phyloP scores from a whole-genome alignment of 257 asterid species.

The Solanum sitiens region DNA sequence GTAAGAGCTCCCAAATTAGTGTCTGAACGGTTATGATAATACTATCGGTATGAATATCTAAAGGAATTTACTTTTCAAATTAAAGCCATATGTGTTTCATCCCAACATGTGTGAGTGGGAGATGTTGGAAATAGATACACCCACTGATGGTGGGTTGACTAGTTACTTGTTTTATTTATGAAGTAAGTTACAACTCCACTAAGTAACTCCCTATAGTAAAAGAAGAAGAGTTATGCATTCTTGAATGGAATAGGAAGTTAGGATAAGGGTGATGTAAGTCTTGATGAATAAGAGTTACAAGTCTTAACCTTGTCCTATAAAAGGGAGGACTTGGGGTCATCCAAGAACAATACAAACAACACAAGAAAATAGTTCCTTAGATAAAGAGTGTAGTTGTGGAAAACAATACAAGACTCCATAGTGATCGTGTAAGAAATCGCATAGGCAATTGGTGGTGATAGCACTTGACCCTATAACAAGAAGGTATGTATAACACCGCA shows the following conservation, averaged over 20 bases:
- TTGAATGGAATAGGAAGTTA: neutral
- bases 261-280: neutral
- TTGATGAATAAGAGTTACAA: neutral
- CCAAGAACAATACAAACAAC: neutral
- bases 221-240: neutral
- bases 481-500: neutral
- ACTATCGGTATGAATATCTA: no score
- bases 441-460: neutral
- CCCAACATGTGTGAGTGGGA: no score
- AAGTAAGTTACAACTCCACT: neutral
- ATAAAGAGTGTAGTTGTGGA: neutral
- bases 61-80: no score
- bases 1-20: no score
- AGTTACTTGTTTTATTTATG: neutral
- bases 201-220: neutral
- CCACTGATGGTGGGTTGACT: neutral
- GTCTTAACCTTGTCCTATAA: neutral
- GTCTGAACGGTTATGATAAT: no score
- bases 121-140: no score
- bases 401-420: neutral
- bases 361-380: neutral
- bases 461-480: neutral
- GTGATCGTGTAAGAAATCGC: neutral
- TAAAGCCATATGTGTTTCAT: no score
- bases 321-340: neutral